Percentiles rank a stretch among this genome's conserved stretches.
phyloP scores from a whole-genome alignment of 352 stramenopile species.

The Pythium chondricola region DNA sequence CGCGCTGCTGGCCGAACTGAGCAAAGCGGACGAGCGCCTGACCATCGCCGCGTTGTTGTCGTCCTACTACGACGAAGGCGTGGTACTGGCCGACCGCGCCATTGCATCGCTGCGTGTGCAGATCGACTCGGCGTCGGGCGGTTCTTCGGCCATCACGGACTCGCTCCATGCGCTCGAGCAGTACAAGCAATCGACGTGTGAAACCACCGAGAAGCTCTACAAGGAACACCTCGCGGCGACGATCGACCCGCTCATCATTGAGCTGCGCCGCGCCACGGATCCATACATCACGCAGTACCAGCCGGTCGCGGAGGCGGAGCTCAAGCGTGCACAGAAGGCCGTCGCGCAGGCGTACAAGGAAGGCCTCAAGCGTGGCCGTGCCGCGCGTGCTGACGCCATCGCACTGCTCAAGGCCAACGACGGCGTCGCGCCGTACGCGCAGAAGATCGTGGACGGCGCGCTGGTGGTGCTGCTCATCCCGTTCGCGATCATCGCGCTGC shows the following conservation, averaged over 20 bases:
- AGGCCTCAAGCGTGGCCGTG: conserved; percentile 35
- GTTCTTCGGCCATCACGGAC: conserved; percentile 35
- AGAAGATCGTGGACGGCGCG: conserved; percentile 60
- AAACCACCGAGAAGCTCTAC: conserved; percentile 57
- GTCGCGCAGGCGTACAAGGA: conserved; percentile 36
- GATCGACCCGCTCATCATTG: conserved; percentile 47
- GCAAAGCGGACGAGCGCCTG: conserved; percentile 50
- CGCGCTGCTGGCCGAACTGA: conserved; percentile 42
- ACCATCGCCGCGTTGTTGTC: conserved; percentile 60
- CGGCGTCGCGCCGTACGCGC: conserved; percentile 44
- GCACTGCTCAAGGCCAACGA: conserved; percentile 53
- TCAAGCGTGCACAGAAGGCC: conserved; percentile 28
- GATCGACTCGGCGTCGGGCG: conserved; percentile 33
- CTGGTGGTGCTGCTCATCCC: conserved; percentile 41
- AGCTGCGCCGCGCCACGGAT: conserved; percentile 39
- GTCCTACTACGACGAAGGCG: conserved; percentile 76
- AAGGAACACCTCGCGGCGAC: conserved; percentile 56
- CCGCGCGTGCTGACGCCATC: conserved; percentile 43
- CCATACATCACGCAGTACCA: conserved; percentile 55
- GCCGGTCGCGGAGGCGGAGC: conserved; percentile 43
- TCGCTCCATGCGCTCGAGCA: conserved; percentile 43
- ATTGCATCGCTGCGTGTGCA: conserved; percentile 31
- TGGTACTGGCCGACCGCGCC: conserved; percentile 38
- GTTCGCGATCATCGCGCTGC: conserved; percentile 40
- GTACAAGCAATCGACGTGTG: conserved; percentile 38